Percentiles rank a stretch among this genome's conserved stretches.
These are phyloP conservation scores for Diaporthe sp. DNA, from an alignment of 2,329 filamentous ascomycete genomes.

Conservation along the genomic window DNA sequence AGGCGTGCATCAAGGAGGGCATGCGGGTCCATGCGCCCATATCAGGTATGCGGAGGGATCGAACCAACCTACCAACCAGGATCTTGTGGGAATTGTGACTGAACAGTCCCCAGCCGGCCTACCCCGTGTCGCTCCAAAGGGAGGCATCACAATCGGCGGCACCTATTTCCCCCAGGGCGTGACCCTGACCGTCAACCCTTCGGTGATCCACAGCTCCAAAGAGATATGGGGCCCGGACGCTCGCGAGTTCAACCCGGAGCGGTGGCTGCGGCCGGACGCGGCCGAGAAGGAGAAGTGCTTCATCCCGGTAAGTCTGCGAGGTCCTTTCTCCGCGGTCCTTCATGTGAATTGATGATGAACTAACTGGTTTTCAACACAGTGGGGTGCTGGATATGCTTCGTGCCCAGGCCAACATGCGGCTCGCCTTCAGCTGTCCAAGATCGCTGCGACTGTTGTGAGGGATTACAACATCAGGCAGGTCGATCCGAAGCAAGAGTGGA, in stretches of 20 bases:
- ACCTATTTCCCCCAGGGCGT: constrained; percentile 48
- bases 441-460: constrained; percentile 41
- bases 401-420: constrained; percentile 43
- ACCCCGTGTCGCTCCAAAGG: constrained; percentile 47
- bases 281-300: constrained; percentile 44
- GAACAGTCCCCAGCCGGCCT: constrained; percentile 39
- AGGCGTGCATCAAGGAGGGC: constrained; percentile 52
- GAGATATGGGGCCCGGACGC: constrained; percentile 45
- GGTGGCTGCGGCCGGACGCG: constrained; percentile 43
- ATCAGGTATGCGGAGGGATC: constrained; percentile 1
- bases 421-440: constrained; percentile 41
- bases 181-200: constrained; percentile 44
- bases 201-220: constrained; percentile 48
- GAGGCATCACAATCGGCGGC: constrained; percentile 48
- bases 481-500: constrained; percentile 40
- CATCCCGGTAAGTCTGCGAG: constrained; percentile 42
- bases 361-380: constrained; percentile 16
- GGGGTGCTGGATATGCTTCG: constrained; percentile 39
- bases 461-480: constrained; percentile 43
- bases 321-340: neutral
- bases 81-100: neutral
- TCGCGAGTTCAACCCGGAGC: constrained; percentile 44
- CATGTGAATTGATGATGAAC: too few species aligned
- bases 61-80: neutral
- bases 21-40: constrained; percentile 46